These are phyloP conservation scores for Psilocybe cyanescens DNA, from an alignment of 768 basidiomycete species.

Conservation along the genomic window DNA sequence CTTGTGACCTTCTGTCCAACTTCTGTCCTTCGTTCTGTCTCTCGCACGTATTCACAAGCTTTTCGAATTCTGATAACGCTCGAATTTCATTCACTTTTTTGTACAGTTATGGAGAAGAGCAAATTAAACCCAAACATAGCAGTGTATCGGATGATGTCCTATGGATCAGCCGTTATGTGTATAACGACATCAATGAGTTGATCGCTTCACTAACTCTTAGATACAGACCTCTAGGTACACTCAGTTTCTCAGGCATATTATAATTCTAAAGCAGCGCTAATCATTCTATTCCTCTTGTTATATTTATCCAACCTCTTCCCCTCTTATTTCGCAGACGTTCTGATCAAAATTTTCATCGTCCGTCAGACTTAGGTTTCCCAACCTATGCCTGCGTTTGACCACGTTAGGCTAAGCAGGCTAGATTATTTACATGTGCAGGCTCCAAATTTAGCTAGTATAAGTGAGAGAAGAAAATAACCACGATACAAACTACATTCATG, in stretches of 20 bases:
- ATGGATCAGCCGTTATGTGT: neutral
- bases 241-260: neutral
- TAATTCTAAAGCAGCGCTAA: no score
- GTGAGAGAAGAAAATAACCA: neutral
- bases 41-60: no score
- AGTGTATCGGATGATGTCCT: neutral
- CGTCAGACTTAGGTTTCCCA: neutral
- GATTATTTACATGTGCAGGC: no score
- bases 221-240: neutral
- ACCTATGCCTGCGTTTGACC: no score
- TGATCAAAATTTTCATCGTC: neutral
- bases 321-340: neutral
- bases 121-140: neutral
- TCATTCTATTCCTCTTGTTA: no score
- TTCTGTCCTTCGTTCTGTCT: no score
- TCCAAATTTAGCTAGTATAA: neutral
- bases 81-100: neutral
- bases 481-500: conserved; percentile 18
- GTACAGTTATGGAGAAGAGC: neutral
- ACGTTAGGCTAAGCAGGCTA: no score
- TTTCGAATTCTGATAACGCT: no score
- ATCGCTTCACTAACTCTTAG: neutral
- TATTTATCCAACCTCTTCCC: no score
- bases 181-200: neutral
- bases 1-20: no score